These are phyloP conservation scores for Metschnikowia proteae DNA, from an alignment of 805 yeast genomes.

Conservation along the genomic window DNA sequence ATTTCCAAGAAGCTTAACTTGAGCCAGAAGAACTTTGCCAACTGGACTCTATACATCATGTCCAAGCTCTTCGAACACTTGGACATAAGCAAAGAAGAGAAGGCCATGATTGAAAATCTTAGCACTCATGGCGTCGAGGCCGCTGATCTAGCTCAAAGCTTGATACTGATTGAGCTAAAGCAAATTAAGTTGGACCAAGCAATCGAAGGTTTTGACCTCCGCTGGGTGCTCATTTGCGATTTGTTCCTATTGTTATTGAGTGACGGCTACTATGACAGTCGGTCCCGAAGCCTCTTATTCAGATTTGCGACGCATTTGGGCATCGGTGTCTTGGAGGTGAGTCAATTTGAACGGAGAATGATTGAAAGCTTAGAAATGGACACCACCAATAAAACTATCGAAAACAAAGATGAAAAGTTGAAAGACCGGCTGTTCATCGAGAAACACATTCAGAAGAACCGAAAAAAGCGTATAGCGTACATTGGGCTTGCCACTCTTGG, in stretches of 20 bases:
- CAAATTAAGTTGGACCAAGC: constrained; percentile 12
- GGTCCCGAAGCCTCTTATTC: constrained; percentile 78
- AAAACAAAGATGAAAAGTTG: constrained; percentile 64
- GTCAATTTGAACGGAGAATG: constrained; percentile 85
- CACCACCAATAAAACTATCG: constrained; percentile 44
- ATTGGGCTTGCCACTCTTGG: constrained; percentile 95
- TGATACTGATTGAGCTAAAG: constrained; percentile 39
- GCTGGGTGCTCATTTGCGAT: constrained; percentile 95
- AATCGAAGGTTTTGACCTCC: constrained; percentile 49
- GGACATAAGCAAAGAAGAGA: constrained; percentile 72
- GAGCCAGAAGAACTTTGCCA: constrained; percentile 74
- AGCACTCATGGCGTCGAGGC: constrained; percentile 81
- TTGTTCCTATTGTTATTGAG: constrained; percentile 73
- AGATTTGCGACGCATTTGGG: constrained; percentile 61
- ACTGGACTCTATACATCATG: constrained; percentile 78
- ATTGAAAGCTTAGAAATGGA: constrained; percentile 89
- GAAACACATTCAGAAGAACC: constrained; percentile 62
- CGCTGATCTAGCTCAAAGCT: constrained; percentile 61
- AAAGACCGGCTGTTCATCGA: constrained; percentile 77
- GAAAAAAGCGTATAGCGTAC: constrained; percentile 68
- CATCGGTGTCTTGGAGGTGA: constrained; percentile 62
- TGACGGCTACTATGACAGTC: constrained; percentile 82
- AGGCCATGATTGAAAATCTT: constrained; percentile 79
- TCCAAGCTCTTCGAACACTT: constrained; percentile 73
- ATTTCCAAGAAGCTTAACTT: constrained; percentile 57